A percentile compares a stretch with the other conserved stretches of the same genome.
These are phyloP conservation scores for Trichoderma koningiopsis DNA, from an alignment of 2,329 filamentous ascomycete species.

Conservation along the genomic window DNA sequence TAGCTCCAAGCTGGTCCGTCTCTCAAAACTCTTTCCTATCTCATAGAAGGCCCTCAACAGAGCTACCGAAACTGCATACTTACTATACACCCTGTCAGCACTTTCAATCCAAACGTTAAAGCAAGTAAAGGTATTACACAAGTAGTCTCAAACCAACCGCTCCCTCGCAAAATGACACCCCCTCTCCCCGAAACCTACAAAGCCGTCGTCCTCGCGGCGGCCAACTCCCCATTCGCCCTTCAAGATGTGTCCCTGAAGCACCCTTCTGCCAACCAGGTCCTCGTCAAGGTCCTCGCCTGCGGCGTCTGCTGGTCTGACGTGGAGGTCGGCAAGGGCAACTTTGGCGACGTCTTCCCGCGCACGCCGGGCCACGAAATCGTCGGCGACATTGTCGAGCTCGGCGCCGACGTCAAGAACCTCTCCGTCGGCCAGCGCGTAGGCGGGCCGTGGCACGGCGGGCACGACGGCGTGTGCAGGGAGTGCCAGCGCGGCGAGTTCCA, in stretches of 20 bases:
- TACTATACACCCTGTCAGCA: conserved; percentile 1
- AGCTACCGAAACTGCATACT: not conserved
- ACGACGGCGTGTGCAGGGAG: conserved; percentile 61
- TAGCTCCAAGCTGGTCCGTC: not conserved
- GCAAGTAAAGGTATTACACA: not conserved
- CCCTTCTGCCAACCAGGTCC: conserved; percentile 60
- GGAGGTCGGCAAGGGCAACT: conserved; percentile 48
- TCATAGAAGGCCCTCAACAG: not conserved
- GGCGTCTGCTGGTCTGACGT: conserved; percentile 71
- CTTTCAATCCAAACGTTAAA: not conserved
- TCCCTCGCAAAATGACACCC: conserved; percentile 19
- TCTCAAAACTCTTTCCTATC: not conserved
- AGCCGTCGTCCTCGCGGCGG: conserved; percentile 61
- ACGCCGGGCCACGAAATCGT: conserved; percentile 72
- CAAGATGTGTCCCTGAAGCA: conserved; percentile 60
- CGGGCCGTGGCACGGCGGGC: conserved; percentile 50
- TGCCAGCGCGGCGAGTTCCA: conserved; percentile 68
- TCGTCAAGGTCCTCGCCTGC: conserved; percentile 72
- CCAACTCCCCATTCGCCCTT: conserved; percentile 56
- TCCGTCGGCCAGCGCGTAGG: conserved; percentile 66
- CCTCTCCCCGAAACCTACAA: conserved; percentile 67
- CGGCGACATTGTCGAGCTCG: conserved; percentile 63
- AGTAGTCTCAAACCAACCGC: not conserved
- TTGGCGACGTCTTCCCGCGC: conserved; percentile 60
- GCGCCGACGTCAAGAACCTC: conserved; percentile 57